Conservation (phyloP, 306 rosid genomes). For the Potentilla sterilis region DNA sequence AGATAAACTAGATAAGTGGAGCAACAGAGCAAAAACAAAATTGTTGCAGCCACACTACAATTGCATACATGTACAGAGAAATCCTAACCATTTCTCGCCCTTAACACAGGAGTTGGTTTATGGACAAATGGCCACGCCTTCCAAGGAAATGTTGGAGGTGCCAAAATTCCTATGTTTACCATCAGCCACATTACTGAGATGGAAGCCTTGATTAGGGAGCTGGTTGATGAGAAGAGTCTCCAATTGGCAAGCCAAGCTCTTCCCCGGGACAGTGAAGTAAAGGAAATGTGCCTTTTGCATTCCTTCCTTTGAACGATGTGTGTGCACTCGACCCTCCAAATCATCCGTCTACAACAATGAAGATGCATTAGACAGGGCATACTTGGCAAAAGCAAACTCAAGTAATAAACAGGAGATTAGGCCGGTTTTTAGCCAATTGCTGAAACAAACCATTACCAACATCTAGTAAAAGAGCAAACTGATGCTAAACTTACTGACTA, state of each 20-base stretch:
- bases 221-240: slow-evolving; percentile 93
- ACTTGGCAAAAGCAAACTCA: background rate
- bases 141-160: slow-evolving; percentile 47
- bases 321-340: slow-evolving; percentile 61
- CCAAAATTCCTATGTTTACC: slow-evolving; percentile 93
- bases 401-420: background rate
- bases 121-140: slow-evolving; percentile 33
- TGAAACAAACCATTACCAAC: background rate
- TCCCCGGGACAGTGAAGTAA: slow-evolving; percentile 66
- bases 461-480: background rate
- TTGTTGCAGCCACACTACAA: slow-evolving; percentile 42
- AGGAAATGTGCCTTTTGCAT: slow-evolving; percentile 59
- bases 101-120: slow-evolving; percentile 5
- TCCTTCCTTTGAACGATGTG: slow-evolving; percentile 77
- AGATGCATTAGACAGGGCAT: background rate
- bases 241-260: slow-evolving; percentile 86
- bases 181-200: slow-evolving; percentile 63
- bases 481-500: background rate
- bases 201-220: slow-evolving; percentile 70
- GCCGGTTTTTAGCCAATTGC: background rate
- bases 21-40: slow-evolving; percentile 50
- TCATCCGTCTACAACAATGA: slow-evolving; percentile 64
- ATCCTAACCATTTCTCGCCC: slow-evolving; percentile 12
- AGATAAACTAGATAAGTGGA: slow-evolving; percentile 31
- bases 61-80: slow-evolving; percentile 6